phyloP scores from a whole-genome alignment of 495 filamentous ascomycete genomes.

The Aspergillus asperescens region DNA sequence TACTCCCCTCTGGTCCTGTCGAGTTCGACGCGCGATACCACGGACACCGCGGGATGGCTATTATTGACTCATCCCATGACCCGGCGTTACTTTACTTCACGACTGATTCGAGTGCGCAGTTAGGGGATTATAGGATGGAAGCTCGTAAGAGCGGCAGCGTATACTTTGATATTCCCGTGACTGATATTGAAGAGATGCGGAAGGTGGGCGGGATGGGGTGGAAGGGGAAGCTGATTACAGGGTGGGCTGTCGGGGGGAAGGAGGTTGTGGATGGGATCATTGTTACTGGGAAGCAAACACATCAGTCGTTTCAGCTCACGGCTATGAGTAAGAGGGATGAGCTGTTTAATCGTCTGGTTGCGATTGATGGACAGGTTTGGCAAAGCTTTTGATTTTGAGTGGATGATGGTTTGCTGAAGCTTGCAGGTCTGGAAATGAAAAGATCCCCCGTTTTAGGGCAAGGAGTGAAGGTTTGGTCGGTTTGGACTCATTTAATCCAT shows the following conservation, averaged over 20 bases:
- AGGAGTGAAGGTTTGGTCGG: no score
- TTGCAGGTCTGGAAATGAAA: constrained; percentile 21
- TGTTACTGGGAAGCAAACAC: constrained; percentile 50
- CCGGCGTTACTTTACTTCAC: constrained; percentile 40
- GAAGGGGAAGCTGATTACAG: constrained; percentile 84
- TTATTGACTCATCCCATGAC: constrained; percentile 56
- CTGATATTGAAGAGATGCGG: constrained; percentile 62
- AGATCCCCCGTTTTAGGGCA: no score
- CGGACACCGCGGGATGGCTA: constrained; percentile 66
- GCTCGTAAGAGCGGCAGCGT: constrained; percentile 39
- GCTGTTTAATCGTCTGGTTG: constrained; percentile 78
- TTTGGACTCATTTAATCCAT: no score
- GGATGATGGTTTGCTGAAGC: constrained; percentile 15
- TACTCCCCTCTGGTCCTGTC: constrained; percentile 56
- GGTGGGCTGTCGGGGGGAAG: constrained; percentile 64
- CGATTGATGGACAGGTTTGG: constrained; percentile 85
- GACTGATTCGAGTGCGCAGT: constrained; percentile 39
- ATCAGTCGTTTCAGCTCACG: constrained; percentile 56
- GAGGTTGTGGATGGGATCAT: constrained; percentile 77
- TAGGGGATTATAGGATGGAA: constrained; percentile 32
- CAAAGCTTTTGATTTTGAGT: constrained; percentile 57
- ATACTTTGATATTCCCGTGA: constrained; percentile 47
- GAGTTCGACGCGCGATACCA: constrained; percentile 68
- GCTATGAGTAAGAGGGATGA: constrained; percentile 72
- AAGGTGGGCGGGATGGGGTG: constrained; percentile 84